Conservation (phyloP, 768 basidiomycete species). For the Grammothele lineata region DNA sequence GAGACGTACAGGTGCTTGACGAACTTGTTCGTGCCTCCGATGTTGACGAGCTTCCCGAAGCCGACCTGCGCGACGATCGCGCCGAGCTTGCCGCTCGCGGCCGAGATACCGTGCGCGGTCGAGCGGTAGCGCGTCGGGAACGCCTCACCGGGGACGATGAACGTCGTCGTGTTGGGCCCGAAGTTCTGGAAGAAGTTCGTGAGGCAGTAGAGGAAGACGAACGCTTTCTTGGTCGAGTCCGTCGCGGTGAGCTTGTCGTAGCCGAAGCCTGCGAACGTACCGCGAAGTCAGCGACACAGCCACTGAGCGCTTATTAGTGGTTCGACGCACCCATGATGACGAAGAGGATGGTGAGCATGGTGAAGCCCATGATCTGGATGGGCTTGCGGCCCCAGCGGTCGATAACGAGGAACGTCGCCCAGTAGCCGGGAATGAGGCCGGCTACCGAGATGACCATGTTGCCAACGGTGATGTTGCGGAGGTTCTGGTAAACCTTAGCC, state of each 20-base stretch:
- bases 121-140: constrained; percentile 90
- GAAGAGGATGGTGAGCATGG: constrained; percentile 29
- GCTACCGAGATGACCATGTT: constrained; percentile 74
- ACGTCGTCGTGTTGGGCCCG: constrained; percentile 78
- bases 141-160: constrained; percentile 75
- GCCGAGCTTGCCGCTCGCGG: constrained; percentile 79
- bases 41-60: constrained; percentile 64
- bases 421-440: constrained; percentile 83
- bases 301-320: too few species aligned
- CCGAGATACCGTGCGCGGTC: constrained; percentile 80
- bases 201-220: constrained; percentile 83
- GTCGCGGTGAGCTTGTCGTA: constrained; percentile 54
- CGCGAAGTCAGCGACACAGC: neutral
- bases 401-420: constrained; percentile 57
- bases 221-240: constrained; percentile 42
- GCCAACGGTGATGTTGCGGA: constrained; percentile 65
- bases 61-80: constrained; percentile 80
- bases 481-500: constrained; percentile 46
- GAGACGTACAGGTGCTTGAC: constrained; percentile 63
- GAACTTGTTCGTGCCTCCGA: constrained; percentile 58
- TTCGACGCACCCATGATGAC: constrained; percentile 24
- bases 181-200: constrained; percentile 91
- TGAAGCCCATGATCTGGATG: constrained; percentile 35
- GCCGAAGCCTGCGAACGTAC: constrained; percentile 48
- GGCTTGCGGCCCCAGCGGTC: constrained; percentile 81